Evolutionary conservation across 192 early-diverging fungal species (phyloP), one percentile per base, ranked within the genome.

Genomic region (Backusella mclennaniae): DNA sequence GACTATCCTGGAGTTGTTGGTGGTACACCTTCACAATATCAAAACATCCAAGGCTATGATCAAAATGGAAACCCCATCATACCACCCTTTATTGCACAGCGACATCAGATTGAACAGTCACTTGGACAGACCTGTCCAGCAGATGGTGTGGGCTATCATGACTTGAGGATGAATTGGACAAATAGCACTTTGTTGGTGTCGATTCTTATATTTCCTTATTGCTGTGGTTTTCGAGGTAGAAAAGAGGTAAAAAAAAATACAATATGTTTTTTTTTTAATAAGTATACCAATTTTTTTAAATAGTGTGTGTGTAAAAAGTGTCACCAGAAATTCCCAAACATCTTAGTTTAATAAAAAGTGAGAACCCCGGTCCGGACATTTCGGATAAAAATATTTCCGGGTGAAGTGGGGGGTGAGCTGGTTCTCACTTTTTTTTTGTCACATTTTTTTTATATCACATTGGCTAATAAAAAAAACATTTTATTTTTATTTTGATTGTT

Each of bases 101-200:
- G 80, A 6, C 73, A 78, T 8, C 56, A 31, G 15, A 82, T 82
- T 44, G 73, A 82, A 66, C 69, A 75, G 8, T 74, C 73, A 9
- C 21, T 82, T 7, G 80, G 80, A 1, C 69, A 66, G 0, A 71
- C 36, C 4, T 82, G 80, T 29, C 53, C 68, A 21, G 46, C 53
- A 14, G 70, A 46, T 23, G 56, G 56, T 1, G 42, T 3, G 42
- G 69, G 69, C 6, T 78, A 75, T 31, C 80, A 82, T 49, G 69
- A 74, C 17, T 35, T 82, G 35, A 73, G 80, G 3, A 82, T 82
- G 80, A 69, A 78, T 35, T 78, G 75, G 21, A 78, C 80, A n/a
- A 82, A 49, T 12, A 19, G 8, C 4, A 68, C 80, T 15, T 11
- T 82, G 3, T 59, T 77, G 12, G 67, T 75, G 35, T 52, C 80